Evolutionary conservation across 2,329 filamentous ascomycete genomes (phyloP), one percentile per base, ranked within the genome.

Genomic region (Volutella citrinella): DNA sequence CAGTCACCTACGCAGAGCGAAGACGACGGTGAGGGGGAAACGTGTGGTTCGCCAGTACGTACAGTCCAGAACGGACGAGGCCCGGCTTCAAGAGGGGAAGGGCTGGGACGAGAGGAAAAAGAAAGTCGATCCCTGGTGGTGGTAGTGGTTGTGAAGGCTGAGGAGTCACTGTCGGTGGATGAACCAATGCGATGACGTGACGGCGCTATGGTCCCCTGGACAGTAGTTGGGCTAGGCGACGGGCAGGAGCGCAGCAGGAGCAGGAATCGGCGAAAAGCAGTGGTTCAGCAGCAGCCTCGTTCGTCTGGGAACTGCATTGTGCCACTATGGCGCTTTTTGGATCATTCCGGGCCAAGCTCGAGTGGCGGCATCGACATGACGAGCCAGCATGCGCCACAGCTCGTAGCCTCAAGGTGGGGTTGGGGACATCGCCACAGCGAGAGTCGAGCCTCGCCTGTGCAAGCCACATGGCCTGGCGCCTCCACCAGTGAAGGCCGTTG

Each of bases 131-230:
- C n/a, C n/a, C n/a, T n/a, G n/a, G n/a, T 28, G 27, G 20, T 23
- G 30, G 20, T 9, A 22, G 20, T 9, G 27, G 24, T 34, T 42
- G 41, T 32, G 40, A 45, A 36, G 36, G 9, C 19, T 32, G 22
- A 39, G 44, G 18, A 32, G 26, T 18, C 38, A 34, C 45, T 44
- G 45, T 45, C 34, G 46, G 40, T 44, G 40, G n/a, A 7, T 15
- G 14, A 10, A 27, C 14, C 27, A n/a, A 26, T 18, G 34, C 32
- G 38, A 49, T 43, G 45, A 51, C 39, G 48, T 41, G 45, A 47
- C 48, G 30, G 44, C 45, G 32, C 27, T 16, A 45, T 41, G 10
- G 10, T n/a, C 30, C 40, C 38, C 37, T 36, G 34, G 33, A 26
- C 19, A 23, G 34, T 26, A 30, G 19, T 39, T 27, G 29, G 12